Evolutionary conservation across 441 rosid genomes (phyloP).

Genomic region (Francoa sonchifolia): DNA sequence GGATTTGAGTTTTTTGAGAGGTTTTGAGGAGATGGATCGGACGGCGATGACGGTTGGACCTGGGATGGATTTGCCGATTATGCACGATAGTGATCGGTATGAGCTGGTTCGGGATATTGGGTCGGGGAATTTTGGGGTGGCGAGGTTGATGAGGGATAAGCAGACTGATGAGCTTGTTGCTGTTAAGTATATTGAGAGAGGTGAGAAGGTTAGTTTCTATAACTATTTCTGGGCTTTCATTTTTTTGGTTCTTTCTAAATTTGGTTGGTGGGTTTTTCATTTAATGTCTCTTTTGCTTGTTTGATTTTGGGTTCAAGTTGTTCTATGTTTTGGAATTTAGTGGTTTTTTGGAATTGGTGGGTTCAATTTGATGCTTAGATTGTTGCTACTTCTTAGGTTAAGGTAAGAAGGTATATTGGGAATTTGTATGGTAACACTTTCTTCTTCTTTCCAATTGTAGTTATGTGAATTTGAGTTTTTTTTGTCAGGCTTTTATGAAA

Average conservation of each 20-base stretch:
- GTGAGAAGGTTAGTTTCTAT: slow-evolving; percentile 68
- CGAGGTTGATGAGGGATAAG: slow-evolving; percentile 82
- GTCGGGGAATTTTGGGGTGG: slow-evolving; percentile 89
- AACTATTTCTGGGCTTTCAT: too few relatives aligned
- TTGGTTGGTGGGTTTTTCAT: not conserved
- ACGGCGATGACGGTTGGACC: slow-evolving; percentile 58
- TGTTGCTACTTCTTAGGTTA: too few relatives aligned
- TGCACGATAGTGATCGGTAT: slow-evolving; percentile 90
- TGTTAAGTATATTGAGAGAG: slow-evolving; percentile 96
- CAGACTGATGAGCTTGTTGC: slow-evolving; percentile 83
- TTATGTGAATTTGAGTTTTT: slow-evolving; percentile 7
- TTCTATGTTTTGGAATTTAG: too few relatives aligned
- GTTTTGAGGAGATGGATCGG: slow-evolving; percentile 80
- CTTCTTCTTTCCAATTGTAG: too few relatives aligned
- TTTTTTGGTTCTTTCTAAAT: not conserved
- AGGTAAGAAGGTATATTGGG: too few relatives aligned
- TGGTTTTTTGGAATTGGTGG: not conserved
- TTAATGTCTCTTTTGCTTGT: not conserved
- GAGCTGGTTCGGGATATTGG: slow-evolving; percentile 89
- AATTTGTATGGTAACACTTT: too few relatives aligned
- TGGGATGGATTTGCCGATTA: slow-evolving; percentile 88
- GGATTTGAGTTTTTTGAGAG: too few relatives aligned
- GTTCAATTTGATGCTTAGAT: slow-evolving; percentile 8
- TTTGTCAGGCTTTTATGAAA: not conserved
- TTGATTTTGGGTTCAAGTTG: not conserved